Percentiles rank a stretch among this genome's conserved stretches.
Evolutionary conservation across 805 yeast genomes (phyloP).

Genomic region (Metschnikowia gruessii): DNA sequence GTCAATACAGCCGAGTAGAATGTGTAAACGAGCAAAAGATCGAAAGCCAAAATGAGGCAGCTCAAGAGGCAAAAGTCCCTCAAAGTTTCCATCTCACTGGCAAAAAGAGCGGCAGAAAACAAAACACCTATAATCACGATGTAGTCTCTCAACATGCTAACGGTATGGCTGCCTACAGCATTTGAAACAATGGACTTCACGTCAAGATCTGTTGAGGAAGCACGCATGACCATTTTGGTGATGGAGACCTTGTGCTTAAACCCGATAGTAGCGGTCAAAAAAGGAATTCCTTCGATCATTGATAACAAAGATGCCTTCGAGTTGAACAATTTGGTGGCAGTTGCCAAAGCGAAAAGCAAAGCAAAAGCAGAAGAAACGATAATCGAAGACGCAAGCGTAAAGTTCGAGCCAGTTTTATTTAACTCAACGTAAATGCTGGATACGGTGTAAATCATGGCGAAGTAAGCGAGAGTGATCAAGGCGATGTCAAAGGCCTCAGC

Average conservation of each 20-base stretch:
- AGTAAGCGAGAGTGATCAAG: constrained; percentile 73
- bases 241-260: constrained; percentile 80
- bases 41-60: constrained; percentile 66
- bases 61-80: constrained; percentile 77
- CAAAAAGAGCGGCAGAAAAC: constrained; percentile 60
- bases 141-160: constrained; percentile 70
- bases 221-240: constrained; percentile 55
- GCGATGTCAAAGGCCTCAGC: constrained; percentile 87
- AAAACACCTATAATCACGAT: constrained; percentile 69
- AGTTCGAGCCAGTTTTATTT: constrained; percentile 74
- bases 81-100: constrained; percentile 67
- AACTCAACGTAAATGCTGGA: constrained; percentile 71
- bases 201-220: constrained; percentile 35
- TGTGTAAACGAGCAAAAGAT: constrained; percentile 69
- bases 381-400: constrained; percentile 83
- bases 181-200: constrained; percentile 43
- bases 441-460: constrained; percentile 85
- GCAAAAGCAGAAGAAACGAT: constrained; percentile 78
- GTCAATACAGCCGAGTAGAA: constrained; percentile 82
- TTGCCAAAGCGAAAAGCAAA: constrained; percentile 69
- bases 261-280: constrained; percentile 87
- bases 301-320: constrained; percentile 67
- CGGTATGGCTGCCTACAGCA: constrained; percentile 42
- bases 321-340: constrained; percentile 53
- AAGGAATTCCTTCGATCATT: constrained; percentile 88